A percentile compares a stretch with the other conserved stretches of the same genome.
These are phyloP conservation scores for Penicillium sp. DNA, from an alignment of 2,329 filamentous ascomycete species.

Conservation along the genomic window DNA sequence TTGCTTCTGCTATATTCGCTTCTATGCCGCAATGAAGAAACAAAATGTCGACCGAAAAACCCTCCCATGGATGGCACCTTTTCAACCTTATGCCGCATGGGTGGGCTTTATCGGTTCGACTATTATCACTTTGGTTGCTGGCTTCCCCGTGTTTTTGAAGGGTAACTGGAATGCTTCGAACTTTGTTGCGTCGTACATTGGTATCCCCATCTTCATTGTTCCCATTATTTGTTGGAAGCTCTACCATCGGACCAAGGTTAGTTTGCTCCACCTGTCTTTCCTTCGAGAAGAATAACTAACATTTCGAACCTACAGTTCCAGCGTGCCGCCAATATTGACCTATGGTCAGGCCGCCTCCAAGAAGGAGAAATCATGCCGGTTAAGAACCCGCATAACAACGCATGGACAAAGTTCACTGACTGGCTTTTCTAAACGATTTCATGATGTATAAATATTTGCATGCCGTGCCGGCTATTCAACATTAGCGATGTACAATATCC, in stretches of 20 bases:
- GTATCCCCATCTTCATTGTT: conserved; percentile 45
- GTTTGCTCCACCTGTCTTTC: conserved; percentile 9
- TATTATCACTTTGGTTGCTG: conserved; percentile 65
- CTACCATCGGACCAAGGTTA: conserved; percentile 38
- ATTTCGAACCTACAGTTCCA: conserved; percentile 17
- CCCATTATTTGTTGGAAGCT: conserved; percentile 47
- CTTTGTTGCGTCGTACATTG: conserved; percentile 44
- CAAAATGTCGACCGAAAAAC: conserved; percentile 40
- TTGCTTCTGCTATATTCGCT: conserved; percentile 51
- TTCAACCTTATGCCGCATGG: conserved; percentile 64
- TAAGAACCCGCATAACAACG: conserved; percentile 17
- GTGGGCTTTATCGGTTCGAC: conserved; percentile 56
- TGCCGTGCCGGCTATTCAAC: conserved; percentile 16
- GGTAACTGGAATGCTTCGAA: conserved; percentile 34
- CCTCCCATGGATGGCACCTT: conserved; percentile 50
- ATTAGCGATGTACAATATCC: conserved; percentile 8
- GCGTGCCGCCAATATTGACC: conserved; percentile 29
- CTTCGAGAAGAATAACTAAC: neutral
- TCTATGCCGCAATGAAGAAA: conserved; percentile 47
- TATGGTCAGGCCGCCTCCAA: conserved; percentile 35
- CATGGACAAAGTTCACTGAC: conserved; percentile 26
- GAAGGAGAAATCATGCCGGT: conserved; percentile 30
- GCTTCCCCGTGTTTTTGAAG: conserved; percentile 55
- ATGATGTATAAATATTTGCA: conserved; percentile 21
- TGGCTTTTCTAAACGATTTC: conserved; percentile 26